A percentile compares a stretch with the other conserved stretches of the same genome.
These are phyloP conservation scores for Populus davidiana DNA, from an alignment of 345 rosid species.

Conservation along the genomic window DNA sequence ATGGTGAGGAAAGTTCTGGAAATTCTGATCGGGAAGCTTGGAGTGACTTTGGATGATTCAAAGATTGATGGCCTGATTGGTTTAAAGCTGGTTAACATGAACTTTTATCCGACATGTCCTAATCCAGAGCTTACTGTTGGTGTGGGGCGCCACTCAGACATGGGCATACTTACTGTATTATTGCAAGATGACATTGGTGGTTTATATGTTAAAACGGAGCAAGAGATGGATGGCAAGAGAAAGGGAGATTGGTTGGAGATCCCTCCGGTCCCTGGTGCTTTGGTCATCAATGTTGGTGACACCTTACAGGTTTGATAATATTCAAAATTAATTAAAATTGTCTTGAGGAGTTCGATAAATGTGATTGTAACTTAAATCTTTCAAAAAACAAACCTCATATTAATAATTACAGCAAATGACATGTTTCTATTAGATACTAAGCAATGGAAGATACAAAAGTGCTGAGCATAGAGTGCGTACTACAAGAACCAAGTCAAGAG, in stretches of 20 bases:
- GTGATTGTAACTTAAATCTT: too few relatives aligned
- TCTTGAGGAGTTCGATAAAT: too few relatives aligned
- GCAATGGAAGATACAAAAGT: slow-evolving; percentile 59
- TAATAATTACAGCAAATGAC: neutral
- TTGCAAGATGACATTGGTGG: slow-evolving; percentile 67
- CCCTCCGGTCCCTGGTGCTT: slow-evolving; percentile 21
- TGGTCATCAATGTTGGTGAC: slow-evolving; percentile 26
- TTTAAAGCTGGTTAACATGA: slow-evolving; percentile 51
- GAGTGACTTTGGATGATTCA: slow-evolving; percentile 34
- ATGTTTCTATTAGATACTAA: slow-evolving; percentile 37
- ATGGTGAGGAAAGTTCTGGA: slow-evolving; percentile 41
- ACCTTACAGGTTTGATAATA: slow-evolving; percentile 10
- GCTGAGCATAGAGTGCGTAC: slow-evolving; percentile 57
- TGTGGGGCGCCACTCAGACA: slow-evolving; percentile 62
- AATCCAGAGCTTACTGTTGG: slow-evolving; percentile 58
- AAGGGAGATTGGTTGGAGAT: slow-evolving; percentile 29
- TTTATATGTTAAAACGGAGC: slow-evolving; percentile 46
- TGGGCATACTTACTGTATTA: slow-evolving; percentile 52
- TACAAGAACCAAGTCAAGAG: slow-evolving; percentile 42
- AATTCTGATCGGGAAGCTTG: slow-evolving; percentile 42
- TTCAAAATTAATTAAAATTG: too few relatives aligned
- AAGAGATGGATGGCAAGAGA: slow-evolving; percentile 6
- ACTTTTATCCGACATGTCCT: slow-evolving; percentile 59
- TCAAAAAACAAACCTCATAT: neutral
- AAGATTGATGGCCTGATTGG: slow-evolving; percentile 38